phyloP scores from a whole-genome alignment of 805 yeast genomes.

The Candida ascalaphidarum region DNA sequence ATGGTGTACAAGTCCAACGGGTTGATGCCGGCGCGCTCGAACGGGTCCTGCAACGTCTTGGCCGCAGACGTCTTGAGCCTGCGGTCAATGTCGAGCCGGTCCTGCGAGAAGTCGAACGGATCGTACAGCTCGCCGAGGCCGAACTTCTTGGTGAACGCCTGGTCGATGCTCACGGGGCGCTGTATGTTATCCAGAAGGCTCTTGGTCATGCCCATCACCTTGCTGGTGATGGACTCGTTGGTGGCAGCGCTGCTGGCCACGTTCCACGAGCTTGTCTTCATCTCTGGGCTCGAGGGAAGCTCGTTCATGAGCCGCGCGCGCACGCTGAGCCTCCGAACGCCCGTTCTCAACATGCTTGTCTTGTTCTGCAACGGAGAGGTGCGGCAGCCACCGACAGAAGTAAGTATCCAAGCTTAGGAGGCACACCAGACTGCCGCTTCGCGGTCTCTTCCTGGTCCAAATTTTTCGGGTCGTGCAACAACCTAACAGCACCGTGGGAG shows the following conservation, averaged over 20 bases:
- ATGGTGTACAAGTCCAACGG: conserved; percentile 66
- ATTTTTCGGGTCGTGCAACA: background rate
- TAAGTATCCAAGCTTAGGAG: too few relatives aligned
- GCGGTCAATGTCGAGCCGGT: conserved; percentile 42
- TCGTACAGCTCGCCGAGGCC: conserved; percentile 49
- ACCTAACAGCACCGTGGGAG: background rate
- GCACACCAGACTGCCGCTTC: background rate
- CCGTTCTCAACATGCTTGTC: background rate
- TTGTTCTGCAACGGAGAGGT: conserved; percentile 3
- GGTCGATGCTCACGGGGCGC: conserved; percentile 26
- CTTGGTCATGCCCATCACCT: conserved; percentile 27
- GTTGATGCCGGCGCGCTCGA: conserved; percentile 45
- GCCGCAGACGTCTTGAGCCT: conserved; percentile 3
- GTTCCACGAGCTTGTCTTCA: conserved; percentile 24
- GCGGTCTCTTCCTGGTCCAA: background rate
- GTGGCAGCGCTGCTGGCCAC: conserved; percentile 7
- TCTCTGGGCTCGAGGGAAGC: conserved; percentile 23
- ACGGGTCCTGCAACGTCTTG: conserved; percentile 20
- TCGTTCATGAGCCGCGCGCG: background rate
- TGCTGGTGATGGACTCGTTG: conserved; percentile 15
- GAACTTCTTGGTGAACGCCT: conserved; percentile 29
- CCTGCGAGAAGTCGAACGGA: conserved; percentile 15
- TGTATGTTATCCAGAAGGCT: conserved; percentile 17
- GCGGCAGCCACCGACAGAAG: too few relatives aligned
- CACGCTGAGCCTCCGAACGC: background rate